These are phyloP conservation scores for Musa beccarii DNA, from an alignment of 176 grass and related monocot genomes.

Conservation along the genomic window DNA sequence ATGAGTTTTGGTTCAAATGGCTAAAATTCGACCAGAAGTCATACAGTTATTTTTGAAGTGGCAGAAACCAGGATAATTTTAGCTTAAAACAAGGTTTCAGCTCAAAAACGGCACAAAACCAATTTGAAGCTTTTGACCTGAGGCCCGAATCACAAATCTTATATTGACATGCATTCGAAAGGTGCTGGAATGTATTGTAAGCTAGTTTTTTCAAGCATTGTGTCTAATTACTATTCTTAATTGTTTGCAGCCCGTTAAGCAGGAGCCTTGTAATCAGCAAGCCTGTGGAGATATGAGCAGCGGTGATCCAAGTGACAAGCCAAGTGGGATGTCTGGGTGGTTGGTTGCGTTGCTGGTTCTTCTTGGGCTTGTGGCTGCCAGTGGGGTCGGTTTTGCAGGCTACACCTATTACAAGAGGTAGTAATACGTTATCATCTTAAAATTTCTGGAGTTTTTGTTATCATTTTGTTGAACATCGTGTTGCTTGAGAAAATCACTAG, in stretches of 20 bases:
- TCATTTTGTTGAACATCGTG: background rate
- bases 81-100: background rate
- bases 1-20: too few species aligned
- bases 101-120: background rate
- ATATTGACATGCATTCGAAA: too few species aligned
- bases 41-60: too few species aligned
- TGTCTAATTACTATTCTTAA: background rate
- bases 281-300: constrained; percentile 33
- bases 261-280: constrained; percentile 60
- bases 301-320: constrained; percentile 26
- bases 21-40: too few species aligned
- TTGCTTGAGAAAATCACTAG: background rate
- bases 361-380: constrained; percentile 34
- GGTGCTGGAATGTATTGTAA: background rate
- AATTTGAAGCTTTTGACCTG: background rate
- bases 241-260: constrained; percentile 41
- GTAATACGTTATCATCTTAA: background rate
- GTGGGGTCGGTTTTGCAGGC: constrained; percentile 44
- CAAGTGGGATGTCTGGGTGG: constrained; percentile 51
- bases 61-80: too few species aligned
- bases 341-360: constrained; percentile 54
- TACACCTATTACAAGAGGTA: constrained; percentile 61
- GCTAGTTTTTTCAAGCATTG: too few species aligned
- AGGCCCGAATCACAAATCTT: background rate
- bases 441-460: constrained; percentile 1